Evolutionary conservation across 495 filamentous ascomycete genomes (phyloP), one percentile per base, ranked within the genome.

Genomic region (Aspergillus sparsus): DNA sequence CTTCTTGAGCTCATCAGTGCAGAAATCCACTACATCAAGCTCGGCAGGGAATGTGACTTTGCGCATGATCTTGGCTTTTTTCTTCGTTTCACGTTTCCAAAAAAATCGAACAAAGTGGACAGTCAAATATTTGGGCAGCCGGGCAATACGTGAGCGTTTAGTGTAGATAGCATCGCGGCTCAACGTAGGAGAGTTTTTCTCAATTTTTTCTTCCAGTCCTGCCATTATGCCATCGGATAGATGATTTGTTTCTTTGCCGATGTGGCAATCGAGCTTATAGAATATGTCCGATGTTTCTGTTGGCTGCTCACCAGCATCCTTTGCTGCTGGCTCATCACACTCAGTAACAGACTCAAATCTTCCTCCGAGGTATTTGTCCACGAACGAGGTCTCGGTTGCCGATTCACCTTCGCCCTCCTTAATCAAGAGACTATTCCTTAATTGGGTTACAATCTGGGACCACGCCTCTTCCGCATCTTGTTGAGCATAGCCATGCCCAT

Each of bases 21-120:
- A 98, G 75, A 93, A 98, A 67, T 98, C 94, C 9, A 96, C 89
- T 5, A 88, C 87, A 71, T 98, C 94, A 27, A 98, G 78, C 73
- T 98, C 95, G 49, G 87, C 84, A 15, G 93, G 93, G 72, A 98
- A 98, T 0, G 90, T 92, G 46, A 98, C 94, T 74, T 97, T 98
- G 65, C 92, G 89, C 92, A 98, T 92, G 68, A 98, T 98, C 83
- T 98, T 98, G 55, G 93, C 91, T 79, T 98, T 98, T 82, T 98
- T 98, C 70, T 93, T 86, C 7, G 89, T 90, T 58, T 93, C 90
- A 16, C 88, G 83, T 71, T 95, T 93, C 95, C 95, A 98, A 79
- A 90, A 97, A 77, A 98, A 98, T 60, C 94, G 92, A 60, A 98
- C 90, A 69, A 98, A 97, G 70, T 98, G 94, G 6, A 98, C 92